Conservation (phyloP, 2,329 filamentous ascomycete species). For the Exophiala sp. region DNA sequence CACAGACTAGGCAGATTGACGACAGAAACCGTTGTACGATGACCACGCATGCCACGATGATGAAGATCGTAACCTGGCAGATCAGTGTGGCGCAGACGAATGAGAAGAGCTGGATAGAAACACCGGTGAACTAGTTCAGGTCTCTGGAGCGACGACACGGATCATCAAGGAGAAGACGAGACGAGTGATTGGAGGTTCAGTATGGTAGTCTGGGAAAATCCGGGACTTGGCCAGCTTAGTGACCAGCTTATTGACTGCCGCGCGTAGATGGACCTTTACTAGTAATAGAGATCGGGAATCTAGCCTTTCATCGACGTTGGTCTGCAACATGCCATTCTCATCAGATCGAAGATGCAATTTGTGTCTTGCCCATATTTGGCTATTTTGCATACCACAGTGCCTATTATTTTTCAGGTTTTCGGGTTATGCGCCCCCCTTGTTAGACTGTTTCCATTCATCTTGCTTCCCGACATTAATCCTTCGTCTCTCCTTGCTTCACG, state of each 20-base stretch:
- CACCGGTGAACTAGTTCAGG: not conserved
- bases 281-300: not conserved
- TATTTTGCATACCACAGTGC: not conserved
- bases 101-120: not conserved
- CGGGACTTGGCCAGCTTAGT: too few relatives aligned
- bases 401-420: too few relatives aligned
- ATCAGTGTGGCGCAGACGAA: not conserved
- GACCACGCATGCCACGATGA: not conserved
- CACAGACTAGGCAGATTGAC: too few relatives aligned
- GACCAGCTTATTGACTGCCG: not conserved
- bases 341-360: conserved; percentile 8
- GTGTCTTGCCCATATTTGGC: not conserved
- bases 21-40: too few relatives aligned
- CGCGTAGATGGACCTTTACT: not conserved
- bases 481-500: too few relatives aligned
- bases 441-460: too few relatives aligned
- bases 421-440: too few relatives aligned
- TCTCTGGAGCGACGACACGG: not conserved
- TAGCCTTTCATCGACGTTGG: not conserved
- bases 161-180: not conserved
- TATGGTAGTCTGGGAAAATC: too few relatives aligned
- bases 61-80: not conserved
- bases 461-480: too few relatives aligned
- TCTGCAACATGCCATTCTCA: not conserved
- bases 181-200: not conserved